Evolutionary conservation across 192 early-diverging fungal species (phyloP).

Genomic region (Podila epicladia): DNA sequence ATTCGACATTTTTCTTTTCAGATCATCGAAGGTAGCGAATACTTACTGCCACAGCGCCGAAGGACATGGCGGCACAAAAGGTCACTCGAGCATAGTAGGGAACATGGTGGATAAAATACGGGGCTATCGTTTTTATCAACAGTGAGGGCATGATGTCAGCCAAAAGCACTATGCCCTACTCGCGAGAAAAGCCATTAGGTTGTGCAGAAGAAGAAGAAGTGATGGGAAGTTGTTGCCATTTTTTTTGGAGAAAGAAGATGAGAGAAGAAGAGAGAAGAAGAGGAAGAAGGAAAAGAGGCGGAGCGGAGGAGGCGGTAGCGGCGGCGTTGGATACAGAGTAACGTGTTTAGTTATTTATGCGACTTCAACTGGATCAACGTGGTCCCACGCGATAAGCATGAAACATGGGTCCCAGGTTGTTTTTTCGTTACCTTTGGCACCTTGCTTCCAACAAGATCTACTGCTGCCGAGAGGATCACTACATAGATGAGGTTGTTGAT

Average conservation of each 20-base stretch:
- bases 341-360: background rate
- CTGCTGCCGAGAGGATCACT: constrained; percentile 56
- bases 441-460: constrained; percentile 51
- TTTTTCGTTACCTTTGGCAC: constrained; percentile 33
- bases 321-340: background rate
- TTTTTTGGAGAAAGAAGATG: no score
- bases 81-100: constrained; percentile 19
- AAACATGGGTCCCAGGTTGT: background rate
- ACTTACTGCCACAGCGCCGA: constrained; percentile 35
- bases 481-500: constrained; percentile 60
- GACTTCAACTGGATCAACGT: no score
- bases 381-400: no score
- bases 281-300: background rate
- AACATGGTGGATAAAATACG: constrained; percentile 50
- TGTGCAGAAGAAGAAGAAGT: background rate
- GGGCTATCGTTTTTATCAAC: constrained; percentile 52
- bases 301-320: background rate
- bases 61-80: constrained; percentile 27
- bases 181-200: background rate
- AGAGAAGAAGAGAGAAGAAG: background rate
- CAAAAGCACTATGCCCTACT: constrained; percentile 51
- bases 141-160: constrained; percentile 56
- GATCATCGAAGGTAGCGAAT: no score
- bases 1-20: no score
- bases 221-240: no score